Conservation (phyloP, 202 grass and related monocot species). For the Zizania palustris region DNA sequence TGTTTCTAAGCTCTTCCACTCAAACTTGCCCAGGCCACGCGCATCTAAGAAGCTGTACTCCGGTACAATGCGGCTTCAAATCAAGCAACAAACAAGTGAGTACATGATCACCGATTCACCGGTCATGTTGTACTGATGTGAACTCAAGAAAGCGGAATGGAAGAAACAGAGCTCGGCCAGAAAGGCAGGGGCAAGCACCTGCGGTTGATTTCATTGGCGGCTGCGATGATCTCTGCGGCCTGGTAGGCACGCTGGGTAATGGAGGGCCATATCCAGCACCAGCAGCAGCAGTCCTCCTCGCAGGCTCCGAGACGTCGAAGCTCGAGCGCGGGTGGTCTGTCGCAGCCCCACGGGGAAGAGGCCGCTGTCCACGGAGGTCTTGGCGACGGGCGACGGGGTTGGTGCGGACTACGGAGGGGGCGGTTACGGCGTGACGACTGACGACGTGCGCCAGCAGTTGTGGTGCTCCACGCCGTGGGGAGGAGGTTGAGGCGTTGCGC, state of each 20-base stretch:
- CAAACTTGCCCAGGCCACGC: conserved; percentile 76
- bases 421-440: too few species aligned
- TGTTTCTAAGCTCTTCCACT: conserved; percentile 65
- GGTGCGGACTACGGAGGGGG: conserved; percentile 70
- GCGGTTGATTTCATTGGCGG: conserved; percentile 68
- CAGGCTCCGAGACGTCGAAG: conserved; percentile 77
- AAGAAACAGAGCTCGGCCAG: conserved; percentile 11
- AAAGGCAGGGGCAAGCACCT: conserved; percentile 45
- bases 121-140: neutral
- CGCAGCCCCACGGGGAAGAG: conserved; percentile 72
- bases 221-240: conserved; percentile 87
- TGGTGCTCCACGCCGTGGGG: too few species aligned
- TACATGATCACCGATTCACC: neutral
- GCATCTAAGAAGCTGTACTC: conserved; percentile 98
- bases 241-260: conserved; percentile 97
- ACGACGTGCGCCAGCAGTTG: too few species aligned
- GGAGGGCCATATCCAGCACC: conserved; percentile 98
- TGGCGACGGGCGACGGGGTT: conserved; percentile 87
- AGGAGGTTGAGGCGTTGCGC: too few species aligned
- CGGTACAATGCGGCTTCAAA: conserved; percentile 76
- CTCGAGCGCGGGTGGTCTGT: conserved; percentile 74
- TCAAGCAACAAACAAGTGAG: conserved; percentile 8
- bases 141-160: neutral
- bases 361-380: conserved; percentile 88
- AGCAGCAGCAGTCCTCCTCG: conserved; percentile 82